Percentiles rank a stretch among this genome's conserved stretches.
Evolutionary conservation across 1,284 basidiomycete genomes (phyloP).

Genomic region (Lentinus polychrous): DNA sequence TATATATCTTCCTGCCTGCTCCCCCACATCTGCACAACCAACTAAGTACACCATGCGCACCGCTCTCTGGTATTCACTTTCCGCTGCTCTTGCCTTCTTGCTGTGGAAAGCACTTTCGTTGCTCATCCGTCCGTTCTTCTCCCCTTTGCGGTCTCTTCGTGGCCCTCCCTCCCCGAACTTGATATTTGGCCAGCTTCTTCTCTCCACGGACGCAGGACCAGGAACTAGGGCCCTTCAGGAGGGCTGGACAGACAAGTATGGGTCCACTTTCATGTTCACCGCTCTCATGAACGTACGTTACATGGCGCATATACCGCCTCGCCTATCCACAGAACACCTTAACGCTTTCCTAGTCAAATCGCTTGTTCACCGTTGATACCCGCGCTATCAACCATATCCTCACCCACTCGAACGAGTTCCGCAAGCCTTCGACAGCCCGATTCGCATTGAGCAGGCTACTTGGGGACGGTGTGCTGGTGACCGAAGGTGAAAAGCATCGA

Average conservation of each 20-base stretch:
- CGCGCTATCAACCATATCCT: slow-evolving; percentile 32
- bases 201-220: slow-evolving; percentile 5
- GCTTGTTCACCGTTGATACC: slow-evolving; percentile 27
- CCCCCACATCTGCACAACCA: no score
- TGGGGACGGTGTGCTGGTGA: slow-evolving; percentile 19
- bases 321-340: no score
- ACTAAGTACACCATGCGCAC: no score
- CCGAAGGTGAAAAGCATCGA: slow-evolving; percentile 7
- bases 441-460: slow-evolving; percentile 18
- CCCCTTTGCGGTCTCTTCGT: slow-evolving; percentile 18
- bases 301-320: not conserved
- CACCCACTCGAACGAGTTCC: slow-evolving; percentile 26
- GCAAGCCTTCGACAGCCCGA: slow-evolving; percentile 24
- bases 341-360: slow-evolving; percentile 1
- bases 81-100: not conserved
- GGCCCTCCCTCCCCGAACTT: slow-evolving; percentile 19
- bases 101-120: slow-evolving; percentile 1
- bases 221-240: slow-evolving; percentile 9
- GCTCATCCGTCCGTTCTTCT: slow-evolving; percentile 8
- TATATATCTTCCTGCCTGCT: no score
- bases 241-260: slow-evolving; percentile 11
- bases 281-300: slow-evolving; percentile 10
- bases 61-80: no score
- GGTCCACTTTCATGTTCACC: slow-evolving; percentile 10
- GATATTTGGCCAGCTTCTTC: slow-evolving; percentile 19